phyloP scores from a whole-genome alignment of 2,329 filamentous ascomycete genomes.

The Aspergillus latus region DNA sequence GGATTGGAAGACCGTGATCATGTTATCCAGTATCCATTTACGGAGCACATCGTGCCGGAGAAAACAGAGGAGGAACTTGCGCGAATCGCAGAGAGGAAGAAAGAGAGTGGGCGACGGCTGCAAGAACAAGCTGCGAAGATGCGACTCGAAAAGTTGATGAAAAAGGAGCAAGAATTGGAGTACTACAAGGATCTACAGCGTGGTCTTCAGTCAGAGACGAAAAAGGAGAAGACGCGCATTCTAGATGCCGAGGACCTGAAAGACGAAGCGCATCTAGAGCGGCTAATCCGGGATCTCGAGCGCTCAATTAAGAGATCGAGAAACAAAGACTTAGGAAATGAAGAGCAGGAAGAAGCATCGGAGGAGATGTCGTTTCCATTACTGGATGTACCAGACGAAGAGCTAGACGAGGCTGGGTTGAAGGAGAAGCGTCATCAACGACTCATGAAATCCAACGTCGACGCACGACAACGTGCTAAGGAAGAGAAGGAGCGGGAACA shows the following conservation, averaged over 20 bases:
- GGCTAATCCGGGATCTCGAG: constrained; percentile 83
- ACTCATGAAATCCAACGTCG: constrained; percentile 90
- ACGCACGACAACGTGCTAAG: constrained; percentile 89
- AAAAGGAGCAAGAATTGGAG: constrained; percentile 92
- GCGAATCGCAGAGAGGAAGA: constrained; percentile 85
- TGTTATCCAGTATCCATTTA: constrained; percentile 89
- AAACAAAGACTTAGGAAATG: constrained; percentile 89
- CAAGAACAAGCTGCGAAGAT: constrained; percentile 98
- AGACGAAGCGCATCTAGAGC: constrained; percentile 82
- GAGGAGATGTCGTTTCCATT: constrained; percentile 81
- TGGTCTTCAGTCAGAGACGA: constrained; percentile 71
- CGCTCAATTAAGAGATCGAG: constrained; percentile 84
- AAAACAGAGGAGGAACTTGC: constrained; percentile 95
- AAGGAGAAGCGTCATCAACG: constrained; percentile 93
- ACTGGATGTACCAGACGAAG: constrained; percentile 83
- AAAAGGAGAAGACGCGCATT: constrained; percentile 85
- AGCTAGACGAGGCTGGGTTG: constrained; percentile 85
- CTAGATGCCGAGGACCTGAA: constrained; percentile 90
- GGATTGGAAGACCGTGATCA: constrained; percentile 86
- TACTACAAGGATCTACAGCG: constrained; percentile 85
- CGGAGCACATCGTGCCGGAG: constrained; percentile 83
- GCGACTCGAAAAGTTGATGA: constrained; percentile 90
- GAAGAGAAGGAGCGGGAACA: constrained; percentile 93
- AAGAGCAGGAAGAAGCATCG: constrained; percentile 74
- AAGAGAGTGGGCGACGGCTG: constrained; percentile 84